These are phyloP conservation scores for Aspergillus diversus DNA, from an alignment of 495 filamentous ascomycete species.

Conservation along the genomic window DNA sequence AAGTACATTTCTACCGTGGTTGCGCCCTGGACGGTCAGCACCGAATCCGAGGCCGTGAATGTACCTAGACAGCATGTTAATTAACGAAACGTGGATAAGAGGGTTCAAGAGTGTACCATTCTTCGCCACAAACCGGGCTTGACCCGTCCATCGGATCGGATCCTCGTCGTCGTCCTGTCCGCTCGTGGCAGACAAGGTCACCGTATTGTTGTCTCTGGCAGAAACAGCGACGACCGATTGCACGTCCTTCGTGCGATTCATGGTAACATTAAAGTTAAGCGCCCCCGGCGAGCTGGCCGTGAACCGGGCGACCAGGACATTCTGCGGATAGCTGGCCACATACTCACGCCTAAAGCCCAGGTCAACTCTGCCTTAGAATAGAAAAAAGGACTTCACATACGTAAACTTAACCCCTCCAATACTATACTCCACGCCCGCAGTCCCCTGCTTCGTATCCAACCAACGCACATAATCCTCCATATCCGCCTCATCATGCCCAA, in stretches of 20 bases:
- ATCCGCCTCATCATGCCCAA: conserved; percentile 31
- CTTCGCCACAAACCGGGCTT: conserved; percentile 10
- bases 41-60: conserved; percentile 1
- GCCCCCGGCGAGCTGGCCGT: conserved; percentile 25
- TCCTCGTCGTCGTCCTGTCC: conserved; percentile 5
- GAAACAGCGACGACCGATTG: neutral
- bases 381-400: too few relatives aligned
- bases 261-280: conserved; percentile 9
- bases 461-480: conserved; percentile 34
- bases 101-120: too few relatives aligned
- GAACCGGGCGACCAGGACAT: conserved; percentile 40
- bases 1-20: conserved; percentile 17
- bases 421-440: conserved; percentile 33
- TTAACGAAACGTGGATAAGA: too few relatives aligned
- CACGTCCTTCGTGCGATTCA: neutral
- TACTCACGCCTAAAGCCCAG: conserved; percentile 22
- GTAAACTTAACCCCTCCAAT: conserved; percentile 35
- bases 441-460: conserved; percentile 41
- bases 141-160: conserved; percentile 14
- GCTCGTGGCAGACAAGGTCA: conserved; percentile 1
- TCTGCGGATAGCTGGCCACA: conserved; percentile 37
- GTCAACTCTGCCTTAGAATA: too few relatives aligned
- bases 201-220: neutral
- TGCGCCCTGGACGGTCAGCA: neutral
- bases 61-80: neutral